phyloP scores from a whole-genome alignment of 1,139 yeast genomes.

The Geotrichum aggregatum region DNA sequence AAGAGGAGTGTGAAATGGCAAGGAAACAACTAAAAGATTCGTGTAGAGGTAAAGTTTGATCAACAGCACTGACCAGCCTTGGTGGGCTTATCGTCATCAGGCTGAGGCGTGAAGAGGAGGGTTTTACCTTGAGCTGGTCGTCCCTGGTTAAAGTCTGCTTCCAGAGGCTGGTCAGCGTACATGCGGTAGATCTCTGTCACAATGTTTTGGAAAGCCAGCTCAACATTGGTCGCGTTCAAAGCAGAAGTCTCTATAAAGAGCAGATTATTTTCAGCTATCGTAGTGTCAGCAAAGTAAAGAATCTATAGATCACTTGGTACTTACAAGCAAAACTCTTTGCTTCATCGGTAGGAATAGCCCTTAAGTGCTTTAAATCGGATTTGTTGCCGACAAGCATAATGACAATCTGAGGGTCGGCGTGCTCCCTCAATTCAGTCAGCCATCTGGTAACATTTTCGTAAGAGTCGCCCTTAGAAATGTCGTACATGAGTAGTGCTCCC shows the following conservation, averaged over 20 bases:
- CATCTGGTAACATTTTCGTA: slow-evolving; percentile 93
- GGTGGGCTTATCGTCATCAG: slow-evolving; percentile 67
- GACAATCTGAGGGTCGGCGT: slow-evolving; percentile 94
- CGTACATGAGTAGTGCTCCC: slow-evolving; percentile 94
- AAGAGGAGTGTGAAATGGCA: slow-evolving; percentile 8
- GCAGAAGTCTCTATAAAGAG: slow-evolving; percentile 98
- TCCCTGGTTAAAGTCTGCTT: slow-evolving; percentile 48
- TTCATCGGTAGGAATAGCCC: slow-evolving; percentile 97
- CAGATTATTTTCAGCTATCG: slow-evolving; percentile 68
- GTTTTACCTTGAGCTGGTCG: slow-evolving; percentile 70
- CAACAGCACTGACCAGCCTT: slow-evolving; percentile 58
- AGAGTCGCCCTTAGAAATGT: slow-evolving; percentile 86
- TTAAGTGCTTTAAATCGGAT: slow-evolving; percentile 88
- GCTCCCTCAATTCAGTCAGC: slow-evolving; percentile 92
- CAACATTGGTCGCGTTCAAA: slow-evolving; percentile 90
- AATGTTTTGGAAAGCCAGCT: slow-evolving; percentile 86
- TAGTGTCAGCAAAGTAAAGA: neutral
- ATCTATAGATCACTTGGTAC: neutral
- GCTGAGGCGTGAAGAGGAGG: slow-evolving; percentile 88
- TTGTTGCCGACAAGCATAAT: slow-evolving; percentile 96
- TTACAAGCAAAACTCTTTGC: slow-evolving; percentile 78
- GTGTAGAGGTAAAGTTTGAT: neutral
- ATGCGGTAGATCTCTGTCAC: slow-evolving; percentile 89
- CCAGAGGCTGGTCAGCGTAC: slow-evolving; percentile 50
- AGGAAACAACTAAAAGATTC: slow-evolving; percentile 13